These are phyloP conservation scores for Primulina huaijiensis DNA, from an alignment of 257 asterid genomes.

Conservation along the genomic window DNA sequence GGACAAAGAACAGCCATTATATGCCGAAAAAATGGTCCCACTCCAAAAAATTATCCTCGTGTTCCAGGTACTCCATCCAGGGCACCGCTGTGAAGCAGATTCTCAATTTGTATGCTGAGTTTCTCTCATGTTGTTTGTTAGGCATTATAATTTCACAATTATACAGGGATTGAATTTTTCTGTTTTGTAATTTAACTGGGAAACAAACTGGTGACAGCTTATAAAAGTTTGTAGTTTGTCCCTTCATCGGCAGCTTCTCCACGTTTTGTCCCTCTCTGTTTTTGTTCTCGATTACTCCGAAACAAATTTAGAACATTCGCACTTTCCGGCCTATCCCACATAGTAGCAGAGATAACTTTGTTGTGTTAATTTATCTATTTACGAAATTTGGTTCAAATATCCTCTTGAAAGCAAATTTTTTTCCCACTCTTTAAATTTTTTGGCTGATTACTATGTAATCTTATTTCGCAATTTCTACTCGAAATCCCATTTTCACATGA, in stretches of 20 bases:
- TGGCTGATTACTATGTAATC: too few species aligned
- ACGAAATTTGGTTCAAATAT: too few species aligned
- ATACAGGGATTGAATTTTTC: constrained; percentile 10
- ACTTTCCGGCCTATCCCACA: neutral
- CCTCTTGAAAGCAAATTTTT: neutral
- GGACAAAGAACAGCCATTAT: constrained; percentile 88
- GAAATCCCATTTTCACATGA: neutral
- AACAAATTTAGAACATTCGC: neutral
- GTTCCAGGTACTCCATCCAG: constrained; percentile 81
- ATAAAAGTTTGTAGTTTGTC: constrained; percentile 9
- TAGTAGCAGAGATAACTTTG: neutral
- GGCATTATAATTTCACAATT: neutral
- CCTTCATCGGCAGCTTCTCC: neutral
- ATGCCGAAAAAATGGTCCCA: constrained; percentile 65
- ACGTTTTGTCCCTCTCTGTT: neutral
- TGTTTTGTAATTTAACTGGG: constrained; percentile 10
- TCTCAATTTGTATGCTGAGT: constrained; percentile 1
- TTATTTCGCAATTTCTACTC: too few species aligned
- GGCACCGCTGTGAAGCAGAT: constrained; percentile 55
- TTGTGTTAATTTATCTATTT: neutral
- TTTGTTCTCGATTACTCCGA: neutral
- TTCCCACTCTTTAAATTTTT: too few species aligned
- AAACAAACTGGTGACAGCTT: constrained; percentile 17
- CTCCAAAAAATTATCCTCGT: constrained; percentile 87
- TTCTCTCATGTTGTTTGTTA: constrained; percentile 5